phyloP scores from a whole-genome alignment of 306 rosid species.

The Quercus rubra region DNA sequence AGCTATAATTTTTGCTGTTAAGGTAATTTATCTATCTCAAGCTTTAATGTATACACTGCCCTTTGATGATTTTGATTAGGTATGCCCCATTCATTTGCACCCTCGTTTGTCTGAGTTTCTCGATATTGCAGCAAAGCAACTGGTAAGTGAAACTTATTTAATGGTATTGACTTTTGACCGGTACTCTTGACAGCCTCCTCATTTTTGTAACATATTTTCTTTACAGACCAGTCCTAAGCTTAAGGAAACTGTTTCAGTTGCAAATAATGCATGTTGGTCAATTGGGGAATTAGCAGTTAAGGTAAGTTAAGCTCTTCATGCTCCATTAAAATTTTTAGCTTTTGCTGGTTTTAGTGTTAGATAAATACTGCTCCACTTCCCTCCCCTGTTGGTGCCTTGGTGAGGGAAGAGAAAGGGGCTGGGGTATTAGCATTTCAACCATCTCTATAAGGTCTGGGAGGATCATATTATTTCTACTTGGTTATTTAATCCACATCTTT shows the following conservation, averaged over 20 bases:
- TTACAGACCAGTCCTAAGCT: conserved; percentile 75
- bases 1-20: neutral
- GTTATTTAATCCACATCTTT: neutral
- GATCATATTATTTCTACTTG: neutral
- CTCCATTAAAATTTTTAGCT: neutral
- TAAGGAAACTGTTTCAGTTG: conserved; percentile 82
- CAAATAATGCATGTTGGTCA: conserved; percentile 99
- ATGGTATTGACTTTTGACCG: neutral
- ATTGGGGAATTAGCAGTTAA: conserved; percentile 95
- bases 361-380: neutral
- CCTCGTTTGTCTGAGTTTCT: conserved; percentile 88
- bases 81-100: conserved; percentile 73
- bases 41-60: conserved; percentile 4
- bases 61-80: conserved; percentile 50
- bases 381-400: neutral
- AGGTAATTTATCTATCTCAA: neutral
- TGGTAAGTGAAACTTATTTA: conserved; percentile 55
- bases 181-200: conserved; percentile 15
- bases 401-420: no score
- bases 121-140: conserved; percentile 79
- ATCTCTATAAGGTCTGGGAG: neutral
- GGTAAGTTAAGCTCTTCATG: conserved; percentile 44
- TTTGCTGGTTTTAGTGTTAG: neutral
- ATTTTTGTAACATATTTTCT: conserved; percentile 19
- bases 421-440: neutral